Conservation (phyloP, 169 alveolate species). For the Toxoplasma gondii region DNA sequence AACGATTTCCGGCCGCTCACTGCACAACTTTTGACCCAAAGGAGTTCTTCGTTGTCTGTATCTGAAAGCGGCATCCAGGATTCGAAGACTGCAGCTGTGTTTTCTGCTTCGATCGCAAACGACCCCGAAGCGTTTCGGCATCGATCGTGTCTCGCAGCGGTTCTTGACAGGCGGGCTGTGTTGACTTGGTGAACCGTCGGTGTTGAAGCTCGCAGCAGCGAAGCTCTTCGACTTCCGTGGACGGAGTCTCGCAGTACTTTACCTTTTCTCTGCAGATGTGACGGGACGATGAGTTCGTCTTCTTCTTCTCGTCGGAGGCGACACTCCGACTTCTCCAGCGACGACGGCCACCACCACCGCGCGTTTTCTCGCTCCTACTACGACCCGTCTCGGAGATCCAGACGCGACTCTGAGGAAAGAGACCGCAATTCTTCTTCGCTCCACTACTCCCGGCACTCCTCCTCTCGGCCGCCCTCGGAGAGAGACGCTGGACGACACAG, state of each 20-base stretch:
- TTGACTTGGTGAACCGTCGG: no score
- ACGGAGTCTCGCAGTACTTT: no score
- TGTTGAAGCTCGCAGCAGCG: no score
- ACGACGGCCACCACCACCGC: neutral
- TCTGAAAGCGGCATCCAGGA: no score
- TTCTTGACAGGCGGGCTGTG: no score
- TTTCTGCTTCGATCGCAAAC: no score
- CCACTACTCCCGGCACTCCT: neutral
- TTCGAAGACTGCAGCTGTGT: no score
- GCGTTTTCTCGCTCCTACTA: neutral
- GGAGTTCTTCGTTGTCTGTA: neutral
- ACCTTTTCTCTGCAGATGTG: constrained; percentile 3
- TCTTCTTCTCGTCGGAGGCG: neutral
- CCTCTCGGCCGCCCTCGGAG: neutral
- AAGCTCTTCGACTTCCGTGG: no score
- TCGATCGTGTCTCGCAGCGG: no score
- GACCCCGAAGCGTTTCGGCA: no score
- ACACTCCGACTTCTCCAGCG: neutral
- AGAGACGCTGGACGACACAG: neutral
- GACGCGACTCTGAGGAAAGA: neutral
- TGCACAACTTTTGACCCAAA: no score
- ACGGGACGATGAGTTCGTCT: neutral
- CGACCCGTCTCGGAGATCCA: neutral
- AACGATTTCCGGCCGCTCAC: no score
- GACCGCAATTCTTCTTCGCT: neutral